Evolutionary conservation across 495 filamentous ascomycete genomes (phyloP).

Genomic region (Podospora sp.): DNA sequence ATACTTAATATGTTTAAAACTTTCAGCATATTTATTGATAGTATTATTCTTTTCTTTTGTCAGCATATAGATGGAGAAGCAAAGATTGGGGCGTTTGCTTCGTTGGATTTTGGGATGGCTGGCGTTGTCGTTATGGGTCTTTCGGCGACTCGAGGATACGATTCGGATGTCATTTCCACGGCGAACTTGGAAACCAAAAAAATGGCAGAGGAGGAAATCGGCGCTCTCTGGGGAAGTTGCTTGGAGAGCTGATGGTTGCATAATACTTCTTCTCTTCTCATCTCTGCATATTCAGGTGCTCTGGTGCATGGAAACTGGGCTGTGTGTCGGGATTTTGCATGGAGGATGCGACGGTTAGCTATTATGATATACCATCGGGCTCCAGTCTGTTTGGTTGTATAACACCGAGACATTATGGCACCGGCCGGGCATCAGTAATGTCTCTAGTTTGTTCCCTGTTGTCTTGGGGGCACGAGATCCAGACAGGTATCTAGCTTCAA

Average conservation of each 20-base stretch:
- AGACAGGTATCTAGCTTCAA: not conserved
- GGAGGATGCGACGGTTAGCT: not conserved
- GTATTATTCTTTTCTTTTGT: not conserved
- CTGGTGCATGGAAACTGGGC: not conserved
- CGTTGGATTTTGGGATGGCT: not conserved
- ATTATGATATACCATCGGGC: not conserved
- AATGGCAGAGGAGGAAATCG: not conserved
- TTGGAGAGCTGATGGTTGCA: not conserved
- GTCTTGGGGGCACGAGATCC: not conserved
- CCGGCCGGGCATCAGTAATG: not conserved
- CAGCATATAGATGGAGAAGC: conserved; percentile 12
- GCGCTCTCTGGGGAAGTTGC: not conserved
- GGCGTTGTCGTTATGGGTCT: too few species aligned
- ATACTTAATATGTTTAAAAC: not conserved
- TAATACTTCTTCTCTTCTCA: not conserved
- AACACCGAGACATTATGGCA: conserved; percentile 5
- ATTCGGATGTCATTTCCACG: conserved; percentile 7
- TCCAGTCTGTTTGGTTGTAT: not conserved
- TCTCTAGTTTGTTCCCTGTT: not conserved
- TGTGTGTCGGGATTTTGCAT: not conserved
- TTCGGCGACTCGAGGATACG: not conserved
- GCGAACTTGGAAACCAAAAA: conserved; percentile 6
- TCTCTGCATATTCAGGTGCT: not conserved
- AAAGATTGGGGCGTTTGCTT: not conserved
- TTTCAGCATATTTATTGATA: not conserved